These are phyloP conservation scores for Suillus americanus DNA, from an alignment of 768 basidiomycete species.

Conservation along the genomic window DNA sequence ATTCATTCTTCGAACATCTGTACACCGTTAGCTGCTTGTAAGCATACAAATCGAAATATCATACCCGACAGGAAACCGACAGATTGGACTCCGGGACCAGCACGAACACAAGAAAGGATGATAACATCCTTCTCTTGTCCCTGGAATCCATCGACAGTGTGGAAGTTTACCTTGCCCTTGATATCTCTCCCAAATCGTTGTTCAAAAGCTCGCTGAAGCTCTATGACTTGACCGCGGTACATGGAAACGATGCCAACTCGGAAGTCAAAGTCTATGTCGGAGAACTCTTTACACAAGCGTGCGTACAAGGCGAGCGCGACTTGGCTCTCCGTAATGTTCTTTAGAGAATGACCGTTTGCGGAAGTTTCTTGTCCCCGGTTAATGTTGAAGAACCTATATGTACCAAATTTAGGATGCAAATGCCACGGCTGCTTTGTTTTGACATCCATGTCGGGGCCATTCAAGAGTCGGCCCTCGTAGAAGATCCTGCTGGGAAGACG, in stretches of 20 bases:
- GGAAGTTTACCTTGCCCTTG: conserved; percentile 78
- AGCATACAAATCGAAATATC: conserved; percentile 8
- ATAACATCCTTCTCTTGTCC: conserved; percentile 99
- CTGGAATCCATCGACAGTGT: conserved; percentile 98
- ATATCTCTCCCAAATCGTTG: conserved; percentile 72
- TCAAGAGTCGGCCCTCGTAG: conserved; percentile 74
- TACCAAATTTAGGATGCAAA: conserved; percentile 67
- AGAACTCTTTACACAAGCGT: conserved; percentile 65
- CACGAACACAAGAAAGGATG: conserved; percentile 94
- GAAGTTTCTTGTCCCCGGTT: conserved; percentile 58
- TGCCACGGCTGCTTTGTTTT: conserved; percentile 92
- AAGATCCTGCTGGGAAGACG: conserved; percentile 85
- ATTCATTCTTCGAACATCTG: conserved; percentile 90
- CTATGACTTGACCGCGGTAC: conserved; percentile 88
- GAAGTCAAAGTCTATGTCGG: conserved; percentile 51
- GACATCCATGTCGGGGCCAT: conserved; percentile 85
- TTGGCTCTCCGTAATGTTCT: conserved; percentile 72
- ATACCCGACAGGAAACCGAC: conserved; percentile 89
- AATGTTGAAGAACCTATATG: conserved; percentile 90
- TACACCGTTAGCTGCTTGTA: conserved; percentile 5
- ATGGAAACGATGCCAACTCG: conserved; percentile 82
- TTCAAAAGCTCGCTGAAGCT: conserved; percentile 69
- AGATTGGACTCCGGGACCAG: conserved; percentile 76
- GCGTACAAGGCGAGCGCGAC: conserved; percentile 77
- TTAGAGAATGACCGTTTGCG: conserved; percentile 62